phyloP scores from a whole-genome alignment of 2,329 filamentous ascomycete species.

The Microsporum audouinii region DNA sequence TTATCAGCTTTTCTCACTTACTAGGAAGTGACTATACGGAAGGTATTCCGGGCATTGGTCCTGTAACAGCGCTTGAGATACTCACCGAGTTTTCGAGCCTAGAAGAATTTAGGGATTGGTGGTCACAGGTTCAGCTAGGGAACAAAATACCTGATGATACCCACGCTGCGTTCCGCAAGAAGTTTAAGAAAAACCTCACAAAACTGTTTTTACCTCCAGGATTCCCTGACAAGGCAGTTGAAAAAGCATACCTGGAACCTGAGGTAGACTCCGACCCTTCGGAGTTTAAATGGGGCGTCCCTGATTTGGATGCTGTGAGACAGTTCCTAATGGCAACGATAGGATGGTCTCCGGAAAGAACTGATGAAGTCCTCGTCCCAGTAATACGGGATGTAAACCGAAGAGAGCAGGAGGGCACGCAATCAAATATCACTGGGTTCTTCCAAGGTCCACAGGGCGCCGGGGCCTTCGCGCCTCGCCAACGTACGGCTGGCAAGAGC shows the following conservation, averaged over 20 bases:
- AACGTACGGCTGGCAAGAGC: slow-evolving; percentile 50
- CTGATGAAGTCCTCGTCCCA: slow-evolving; percentile 88
- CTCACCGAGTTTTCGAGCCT: slow-evolving; percentile 74
- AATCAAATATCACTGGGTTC: slow-evolving; percentile 89
- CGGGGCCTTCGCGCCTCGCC: slow-evolving; percentile 59
- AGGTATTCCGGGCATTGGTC: slow-evolving; percentile 78
- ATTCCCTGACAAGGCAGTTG: slow-evolving; percentile 70
- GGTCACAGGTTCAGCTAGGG: slow-evolving; percentile 63
- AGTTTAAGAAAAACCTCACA: slow-evolving; percentile 71
- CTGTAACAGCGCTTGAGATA: slow-evolving; percentile 89
- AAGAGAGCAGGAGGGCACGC: slow-evolving; percentile 76
- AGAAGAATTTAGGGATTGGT: slow-evolving; percentile 76
- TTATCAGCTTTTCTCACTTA: slow-evolving; percentile 82
- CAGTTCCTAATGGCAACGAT: slow-evolving; percentile 82
- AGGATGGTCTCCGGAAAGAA: slow-evolving; percentile 82
- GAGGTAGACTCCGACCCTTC: slow-evolving; percentile 73
- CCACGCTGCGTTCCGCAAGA: slow-evolving; percentile 60
- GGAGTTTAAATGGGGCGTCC: slow-evolving; percentile 87
- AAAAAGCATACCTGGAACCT: slow-evolving; percentile 71
- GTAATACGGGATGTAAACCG: slow-evolving; percentile 94
- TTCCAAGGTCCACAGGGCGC: slow-evolving; percentile 56
- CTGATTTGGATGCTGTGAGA: slow-evolving; percentile 75
- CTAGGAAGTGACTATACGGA: slow-evolving; percentile 93
- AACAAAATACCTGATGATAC: slow-evolving; percentile 46
- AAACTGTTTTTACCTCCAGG: slow-evolving; percentile 74